phyloP scores from a whole-genome alignment of 2,329 filamentous ascomycete genomes.

The Neobulgaria alba region DNA sequence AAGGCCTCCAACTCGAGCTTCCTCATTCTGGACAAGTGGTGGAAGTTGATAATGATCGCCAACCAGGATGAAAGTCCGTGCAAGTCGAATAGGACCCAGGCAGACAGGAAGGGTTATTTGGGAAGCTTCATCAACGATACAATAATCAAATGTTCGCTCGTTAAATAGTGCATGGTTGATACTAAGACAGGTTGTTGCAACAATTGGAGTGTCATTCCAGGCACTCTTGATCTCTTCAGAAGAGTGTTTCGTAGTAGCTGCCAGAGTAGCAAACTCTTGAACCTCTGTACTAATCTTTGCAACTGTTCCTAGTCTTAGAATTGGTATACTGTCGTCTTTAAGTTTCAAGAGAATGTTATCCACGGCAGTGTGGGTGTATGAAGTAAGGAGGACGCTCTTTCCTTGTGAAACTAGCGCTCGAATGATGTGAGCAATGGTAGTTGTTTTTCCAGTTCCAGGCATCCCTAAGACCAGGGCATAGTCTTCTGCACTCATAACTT shows the following conservation, averaged over 20 bases:
- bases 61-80: conserved; percentile 85
- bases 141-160: conserved; percentile 90
- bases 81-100: conserved; percentile 86
- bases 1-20: conserved; percentile 75
- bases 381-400: conserved; percentile 87
- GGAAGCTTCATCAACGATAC: conserved; percentile 95
- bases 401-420: conserved; percentile 78
- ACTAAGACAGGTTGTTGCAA: conserved; percentile 90
- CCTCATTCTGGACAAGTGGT: conserved; percentile 85
- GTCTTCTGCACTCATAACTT: conserved; percentile 91
- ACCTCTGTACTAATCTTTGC: conserved; percentile 87
- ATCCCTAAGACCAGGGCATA: conserved; percentile 97
- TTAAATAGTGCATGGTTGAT: conserved; percentile 85
- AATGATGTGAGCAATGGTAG: conserved; percentile 96
- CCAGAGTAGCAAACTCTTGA: conserved; percentile 73
- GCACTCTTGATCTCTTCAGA: conserved; percentile 77
- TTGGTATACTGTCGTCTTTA: conserved; percentile 64
- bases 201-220: conserved; percentile 80
- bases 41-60: conserved; percentile 96
- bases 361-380: conserved; percentile 94
- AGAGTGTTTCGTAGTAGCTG: conserved; percentile 60
- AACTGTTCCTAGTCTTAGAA: conserved; percentile 75
- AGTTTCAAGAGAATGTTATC: conserved; percentile 97
- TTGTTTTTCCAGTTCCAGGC: conserved; percentile 97
- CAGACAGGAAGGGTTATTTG: conserved; percentile 96